A percentile compares a stretch with the other conserved stretches of the same genome.
phyloP scores from a whole-genome alignment of 495 filamentous ascomycete species.

The Pseudoneurospora amorphoporcata region DNA sequence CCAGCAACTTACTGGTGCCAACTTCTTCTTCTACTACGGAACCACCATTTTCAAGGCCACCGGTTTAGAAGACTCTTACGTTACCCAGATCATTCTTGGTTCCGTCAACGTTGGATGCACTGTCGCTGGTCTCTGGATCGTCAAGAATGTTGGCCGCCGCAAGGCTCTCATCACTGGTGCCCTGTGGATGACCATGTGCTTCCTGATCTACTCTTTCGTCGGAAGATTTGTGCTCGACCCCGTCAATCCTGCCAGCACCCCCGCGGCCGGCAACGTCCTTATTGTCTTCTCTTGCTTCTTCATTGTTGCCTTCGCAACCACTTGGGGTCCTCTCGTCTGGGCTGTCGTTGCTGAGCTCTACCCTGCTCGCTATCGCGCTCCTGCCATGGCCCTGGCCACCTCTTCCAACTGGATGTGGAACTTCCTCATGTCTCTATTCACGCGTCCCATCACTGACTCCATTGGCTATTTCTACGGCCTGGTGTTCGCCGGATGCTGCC shows the following conservation, averaged over 20 bases:
- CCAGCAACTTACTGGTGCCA: conserved; percentile 63
- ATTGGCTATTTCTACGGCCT: conserved; percentile 80
- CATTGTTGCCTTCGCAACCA: conserved; percentile 49
- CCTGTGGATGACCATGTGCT: conserved; percentile 59
- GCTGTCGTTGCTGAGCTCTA: conserved; percentile 72
- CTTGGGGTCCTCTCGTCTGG: conserved; percentile 85
- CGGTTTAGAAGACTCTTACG: conserved; percentile 56
- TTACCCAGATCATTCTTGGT: conserved; percentile 65
- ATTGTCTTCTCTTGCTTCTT: conserved; percentile 81
- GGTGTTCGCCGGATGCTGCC: conserved; percentile 68
- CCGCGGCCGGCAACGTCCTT: conserved; percentile 53
- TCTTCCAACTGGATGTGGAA: conserved; percentile 86
- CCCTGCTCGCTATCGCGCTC: conserved; percentile 64
- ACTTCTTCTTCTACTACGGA: conserved; percentile 80
- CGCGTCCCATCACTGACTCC: conserved; percentile 51
- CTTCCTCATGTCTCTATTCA: conserved; percentile 41
- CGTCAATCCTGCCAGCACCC: conserved; percentile 41
- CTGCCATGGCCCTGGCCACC: conserved; percentile 67
- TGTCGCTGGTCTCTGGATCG: conserved; percentile 61
- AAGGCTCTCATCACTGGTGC: conserved; percentile 56
- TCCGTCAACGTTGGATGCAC: conserved; percentile 67
- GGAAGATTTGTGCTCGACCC: conserved; percentile 47
- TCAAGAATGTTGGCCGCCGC: conserved; percentile 61
- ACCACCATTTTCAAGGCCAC: conserved; percentile 61
- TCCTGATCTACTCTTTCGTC: conserved; percentile 65